phyloP scores from a whole-genome alignment of 768 basidiomycete species.

The Boletus reticuloceps region DNA sequence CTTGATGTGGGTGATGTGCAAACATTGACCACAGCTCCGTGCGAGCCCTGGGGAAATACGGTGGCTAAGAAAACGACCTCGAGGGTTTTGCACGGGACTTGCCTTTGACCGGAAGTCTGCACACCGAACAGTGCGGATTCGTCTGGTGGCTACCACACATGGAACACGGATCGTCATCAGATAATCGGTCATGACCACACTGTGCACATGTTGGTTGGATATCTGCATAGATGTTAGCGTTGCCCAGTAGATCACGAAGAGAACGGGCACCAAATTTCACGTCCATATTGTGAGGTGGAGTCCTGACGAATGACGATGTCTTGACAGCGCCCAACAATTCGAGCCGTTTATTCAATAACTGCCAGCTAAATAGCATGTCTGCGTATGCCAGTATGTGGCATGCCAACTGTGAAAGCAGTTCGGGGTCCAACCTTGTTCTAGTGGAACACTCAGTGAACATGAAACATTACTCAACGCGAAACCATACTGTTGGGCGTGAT shows the following conservation, averaged over 20 bases:
- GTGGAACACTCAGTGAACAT: not conserved
- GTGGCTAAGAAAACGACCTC: not conserved
- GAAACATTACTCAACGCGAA: not conserved
- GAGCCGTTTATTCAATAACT: slow-evolving; percentile 63
- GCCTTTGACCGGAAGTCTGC: slow-evolving; percentile 77
- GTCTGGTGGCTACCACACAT: slow-evolving; percentile 42
- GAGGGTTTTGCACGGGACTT: slow-evolving; percentile 7
- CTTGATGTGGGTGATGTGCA: slow-evolving; percentile 62
- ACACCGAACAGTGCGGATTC: slow-evolving; percentile 63
- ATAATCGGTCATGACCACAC: slow-evolving; percentile 38
- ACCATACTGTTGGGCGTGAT: slow-evolving; percentile 12
- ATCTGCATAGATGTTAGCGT: slow-evolving; percentile 31
- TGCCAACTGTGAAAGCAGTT: slow-evolving; percentile 40
- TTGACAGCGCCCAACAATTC: slow-evolving; percentile 71
- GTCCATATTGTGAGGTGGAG: slow-evolving; percentile 28
- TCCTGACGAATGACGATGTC: slow-evolving; percentile 23
- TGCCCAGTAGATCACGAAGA: slow-evolving; percentile 1
- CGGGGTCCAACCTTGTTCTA: slow-evolving; percentile 16
- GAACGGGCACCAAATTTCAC: slow-evolving; percentile 34
- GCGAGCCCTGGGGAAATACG: slow-evolving; percentile 49
- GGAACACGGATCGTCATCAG: slow-evolving; percentile 39
- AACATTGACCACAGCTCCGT: slow-evolving; percentile 57
- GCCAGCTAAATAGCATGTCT: slow-evolving; percentile 74
- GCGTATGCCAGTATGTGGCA: slow-evolving; percentile 70
- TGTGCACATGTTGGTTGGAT: slow-evolving; percentile 46